Conservation (phyloP, 371 early-diverging fungal species). For the Parasitella parasitica region DNA sequence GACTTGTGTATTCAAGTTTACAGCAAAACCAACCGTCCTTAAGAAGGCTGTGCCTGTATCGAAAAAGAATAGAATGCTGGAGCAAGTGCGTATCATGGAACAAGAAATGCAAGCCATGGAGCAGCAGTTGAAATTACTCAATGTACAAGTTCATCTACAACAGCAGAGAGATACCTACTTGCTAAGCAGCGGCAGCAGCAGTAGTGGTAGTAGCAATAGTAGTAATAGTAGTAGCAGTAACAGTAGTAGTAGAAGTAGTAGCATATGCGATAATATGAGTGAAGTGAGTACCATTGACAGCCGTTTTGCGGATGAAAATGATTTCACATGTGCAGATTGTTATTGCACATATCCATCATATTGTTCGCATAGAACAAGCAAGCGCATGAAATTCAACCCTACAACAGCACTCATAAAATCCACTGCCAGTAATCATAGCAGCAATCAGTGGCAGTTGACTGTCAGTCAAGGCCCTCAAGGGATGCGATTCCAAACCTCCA, state of each 20-base stretch:
- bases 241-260: background rate
- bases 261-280: background rate
- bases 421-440: background rate
- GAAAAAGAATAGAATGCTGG: conserved; percentile 34
- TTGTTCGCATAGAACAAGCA: background rate
- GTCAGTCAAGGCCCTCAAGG: conserved; percentile 23
- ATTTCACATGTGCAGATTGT: background rate
- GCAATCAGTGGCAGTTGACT: conserved; percentile 25
- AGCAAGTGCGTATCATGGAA: conserved; percentile 36
- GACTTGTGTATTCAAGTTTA: conserved; percentile 40
- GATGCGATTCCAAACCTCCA: conserved; percentile 29
- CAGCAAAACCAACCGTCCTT: conserved; percentile 33
- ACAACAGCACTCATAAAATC: background rate
- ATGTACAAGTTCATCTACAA: conserved; percentile 13
- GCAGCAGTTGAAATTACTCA: conserved; percentile 18
- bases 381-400: conserved; percentile 1
- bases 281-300: background rate
- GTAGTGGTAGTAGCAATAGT: background rate
- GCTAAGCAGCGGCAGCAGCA: background rate
- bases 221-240: background rate
- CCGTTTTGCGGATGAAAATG: background rate
- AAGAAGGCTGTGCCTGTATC: conserved; percentile 34
- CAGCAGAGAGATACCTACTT: background rate
- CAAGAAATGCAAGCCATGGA: conserved; percentile 31
- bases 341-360: conserved; percentile 12